A percentile compares a stretch with the other conserved stretches of the same genome.
These are phyloP conservation scores for Phytophthora tentaculata DNA, from an alignment of 352 stramenopile species.

Conservation along the genomic window DNA sequence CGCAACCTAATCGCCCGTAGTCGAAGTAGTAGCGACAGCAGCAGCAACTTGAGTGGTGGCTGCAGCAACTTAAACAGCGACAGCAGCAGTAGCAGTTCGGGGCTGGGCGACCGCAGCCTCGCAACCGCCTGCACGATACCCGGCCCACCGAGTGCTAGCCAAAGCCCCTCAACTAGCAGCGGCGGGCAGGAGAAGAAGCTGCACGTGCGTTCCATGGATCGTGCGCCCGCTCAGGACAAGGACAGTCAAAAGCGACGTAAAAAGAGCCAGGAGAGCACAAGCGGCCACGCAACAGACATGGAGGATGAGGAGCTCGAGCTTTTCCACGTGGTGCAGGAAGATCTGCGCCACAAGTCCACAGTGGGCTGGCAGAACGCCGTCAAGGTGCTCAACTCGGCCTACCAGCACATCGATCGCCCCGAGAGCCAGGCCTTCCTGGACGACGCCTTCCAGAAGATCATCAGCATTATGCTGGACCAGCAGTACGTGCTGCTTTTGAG, in stretches of 20 bases:
- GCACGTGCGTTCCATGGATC: slow-evolving; percentile 64
- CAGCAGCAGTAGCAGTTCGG: slow-evolving; percentile 17
- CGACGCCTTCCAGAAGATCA: slow-evolving; percentile 77
- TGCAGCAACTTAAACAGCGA: slow-evolving; percentile 17
- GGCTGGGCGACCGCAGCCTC: slow-evolving; percentile 31
- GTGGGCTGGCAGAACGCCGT: slow-evolving; percentile 91
- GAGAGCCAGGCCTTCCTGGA: slow-evolving; percentile 85
- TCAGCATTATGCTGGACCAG: slow-evolving; percentile 92
- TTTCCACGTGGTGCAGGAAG: slow-evolving; percentile 85
- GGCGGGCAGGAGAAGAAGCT: slow-evolving; percentile 63
- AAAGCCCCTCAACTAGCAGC: slow-evolving; percentile 42
- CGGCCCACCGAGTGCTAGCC: slow-evolving; percentile 30
- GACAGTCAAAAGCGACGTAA: slow-evolving; percentile 75
- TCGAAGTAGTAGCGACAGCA: slow-evolving; percentile 10
- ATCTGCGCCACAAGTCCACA: slow-evolving; percentile 88
- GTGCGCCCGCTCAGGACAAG: slow-evolving; percentile 47
- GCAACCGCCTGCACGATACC: slow-evolving; percentile 46
- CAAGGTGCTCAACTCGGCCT: slow-evolving; percentile 82
- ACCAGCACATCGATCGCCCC: slow-evolving; percentile 66
- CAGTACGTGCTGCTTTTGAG: slow-evolving; percentile 61
- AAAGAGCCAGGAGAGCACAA: slow-evolving; percentile 59
- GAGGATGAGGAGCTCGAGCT: slow-evolving; percentile 87
- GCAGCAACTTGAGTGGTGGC: slow-evolving; percentile 2
- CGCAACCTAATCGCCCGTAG: slow-evolving; percentile 16
- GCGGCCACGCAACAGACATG: slow-evolving; percentile 48